Conservation (phyloP, 2,329 filamentous ascomycete species). For the Talaromyces islandicus region DNA sequence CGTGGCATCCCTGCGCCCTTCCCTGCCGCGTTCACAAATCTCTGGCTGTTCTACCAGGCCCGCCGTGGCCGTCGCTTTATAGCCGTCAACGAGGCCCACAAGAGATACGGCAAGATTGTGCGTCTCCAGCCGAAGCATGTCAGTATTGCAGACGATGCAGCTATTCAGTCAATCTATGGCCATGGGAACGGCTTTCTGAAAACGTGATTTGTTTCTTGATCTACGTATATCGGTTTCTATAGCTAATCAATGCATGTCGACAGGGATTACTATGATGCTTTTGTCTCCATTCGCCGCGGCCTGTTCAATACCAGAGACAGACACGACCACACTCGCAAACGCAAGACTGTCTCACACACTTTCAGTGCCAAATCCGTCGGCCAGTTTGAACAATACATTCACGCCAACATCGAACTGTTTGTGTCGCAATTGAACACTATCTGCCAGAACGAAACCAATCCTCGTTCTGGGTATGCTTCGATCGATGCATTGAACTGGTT, state of each 20-base stretch:
- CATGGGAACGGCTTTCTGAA: constrained; percentile 73
- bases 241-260: not conserved
- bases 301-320: constrained; percentile 87
- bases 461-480: constrained; percentile 51
- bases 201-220: constrained; percentile 44
- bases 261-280: constrained; percentile 84
- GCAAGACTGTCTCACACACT: constrained; percentile 81
- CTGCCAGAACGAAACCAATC: constrained; percentile 41
- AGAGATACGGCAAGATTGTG: constrained; percentile 71
- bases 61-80: constrained; percentile 61
- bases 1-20: constrained; percentile 47
- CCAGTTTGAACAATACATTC: constrained; percentile 87
- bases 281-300: constrained; percentile 78
- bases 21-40: constrained; percentile 62
- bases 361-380: constrained; percentile 75
- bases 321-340: constrained; percentile 76
- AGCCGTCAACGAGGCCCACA: constrained; percentile 65
- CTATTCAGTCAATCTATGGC: constrained; percentile 71
- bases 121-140: constrained; percentile 80
- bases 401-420: constrained; percentile 69
- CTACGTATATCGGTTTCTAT: not conserved
- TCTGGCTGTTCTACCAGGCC: constrained; percentile 68
- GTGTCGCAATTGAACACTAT: constrained; percentile 67
- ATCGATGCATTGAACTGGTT: constrained; percentile 77
- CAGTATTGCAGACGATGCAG: constrained; percentile 72